A percentile compares a stretch with the other conserved stretches of the same genome.
These are phyloP conservation scores for Thraustochytrium striatum DNA, from an alignment of 352 stramenopile species.

Conservation along the genomic window DNA sequence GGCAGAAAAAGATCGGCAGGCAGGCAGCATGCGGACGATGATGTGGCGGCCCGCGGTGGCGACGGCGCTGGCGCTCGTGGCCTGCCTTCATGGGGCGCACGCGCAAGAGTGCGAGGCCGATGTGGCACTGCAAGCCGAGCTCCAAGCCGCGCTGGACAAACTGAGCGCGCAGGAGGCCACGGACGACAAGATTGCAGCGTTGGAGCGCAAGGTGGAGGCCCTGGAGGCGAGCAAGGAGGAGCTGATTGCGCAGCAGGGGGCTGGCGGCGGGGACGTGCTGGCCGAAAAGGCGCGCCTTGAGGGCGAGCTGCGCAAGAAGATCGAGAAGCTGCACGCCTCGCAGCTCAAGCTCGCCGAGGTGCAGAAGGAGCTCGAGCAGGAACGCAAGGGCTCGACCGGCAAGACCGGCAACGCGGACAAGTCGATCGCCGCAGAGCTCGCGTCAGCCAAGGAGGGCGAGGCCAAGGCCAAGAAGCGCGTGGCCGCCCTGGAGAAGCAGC, in stretches of 20 bases:
- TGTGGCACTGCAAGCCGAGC: neutral
- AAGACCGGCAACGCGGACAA: slow-evolving; percentile 53
- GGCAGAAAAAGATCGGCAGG: no score
- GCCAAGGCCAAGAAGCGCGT: slow-evolving; percentile 91
- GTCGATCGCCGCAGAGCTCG: slow-evolving; percentile 52
- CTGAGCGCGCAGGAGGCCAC: slow-evolving; percentile 79
- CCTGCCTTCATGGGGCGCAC: neutral
- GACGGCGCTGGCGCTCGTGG: neutral
- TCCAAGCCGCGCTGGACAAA: slow-evolving; percentile 71
- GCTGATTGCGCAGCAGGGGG: slow-evolving; percentile 72
- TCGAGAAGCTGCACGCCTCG: slow-evolving; percentile 83
- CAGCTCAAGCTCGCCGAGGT: slow-evolving; percentile 95
- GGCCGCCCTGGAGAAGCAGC: slow-evolving; percentile 59
- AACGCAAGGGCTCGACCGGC: slow-evolving; percentile 45
- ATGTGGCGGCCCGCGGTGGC: neutral
- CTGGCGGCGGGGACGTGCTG: slow-evolving; percentile 58
- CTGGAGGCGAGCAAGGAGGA: slow-evolving; percentile 95
- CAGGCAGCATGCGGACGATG: neutral
- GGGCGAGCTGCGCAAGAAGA: slow-evolving; percentile 60
- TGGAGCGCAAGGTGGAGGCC: slow-evolving; percentile 89
- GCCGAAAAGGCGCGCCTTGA: slow-evolving; percentile 43
- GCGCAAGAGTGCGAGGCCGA: neutral
- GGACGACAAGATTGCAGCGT: slow-evolving; percentile 65
- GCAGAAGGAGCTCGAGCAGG: slow-evolving; percentile 82
- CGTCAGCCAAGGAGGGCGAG: slow-evolving; percentile 90